These are phyloP conservation scores for Combretum micranthum DNA, from an alignment of 345 rosid species.

Conservation along the genomic window DNA sequence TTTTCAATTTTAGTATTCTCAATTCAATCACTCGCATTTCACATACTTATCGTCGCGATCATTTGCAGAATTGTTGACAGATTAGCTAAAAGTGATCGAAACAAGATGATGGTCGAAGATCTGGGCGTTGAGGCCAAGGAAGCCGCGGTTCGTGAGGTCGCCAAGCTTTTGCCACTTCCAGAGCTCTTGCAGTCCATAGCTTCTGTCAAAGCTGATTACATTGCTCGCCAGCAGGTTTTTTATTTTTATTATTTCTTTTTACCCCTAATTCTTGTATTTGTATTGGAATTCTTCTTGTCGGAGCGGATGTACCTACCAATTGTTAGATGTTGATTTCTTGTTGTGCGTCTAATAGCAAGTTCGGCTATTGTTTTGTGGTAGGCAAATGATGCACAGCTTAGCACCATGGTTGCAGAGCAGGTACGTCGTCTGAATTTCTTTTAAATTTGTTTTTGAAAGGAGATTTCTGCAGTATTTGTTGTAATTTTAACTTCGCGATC, in stretches of 20 bases:
- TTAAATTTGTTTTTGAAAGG: not conserved
- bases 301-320: not conserved
- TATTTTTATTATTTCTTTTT: not conserved
- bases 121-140: slow-evolving; percentile 98
- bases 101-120: slow-evolving; percentile 79
- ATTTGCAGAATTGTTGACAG: no score
- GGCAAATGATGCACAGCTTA: slow-evolving; percentile 99
- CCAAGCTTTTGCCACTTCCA: slow-evolving; percentile 85
- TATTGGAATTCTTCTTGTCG: no score
- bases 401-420: slow-evolving; percentile 99
- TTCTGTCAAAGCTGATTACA: slow-evolving; percentile 89
- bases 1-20: no score
- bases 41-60: no score
- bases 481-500: no score
- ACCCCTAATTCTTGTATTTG: not conserved
- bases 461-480: not conserved
- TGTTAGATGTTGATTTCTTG: not conserved
- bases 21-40: no score
- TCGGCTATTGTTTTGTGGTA: slow-evolving; percentile 13
- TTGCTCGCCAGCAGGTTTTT: slow-evolving; percentile 84
- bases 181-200: slow-evolving; percentile 80
- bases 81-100: no score
- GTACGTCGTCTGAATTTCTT: slow-evolving; percentile 16
- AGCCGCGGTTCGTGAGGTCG: slow-evolving; percentile 95
- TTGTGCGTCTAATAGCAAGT: not conserved